These are phyloP conservation scores for Candida krabiensis DNA, from an alignment of 805 yeast genomes.

Conservation along the genomic window DNA sequence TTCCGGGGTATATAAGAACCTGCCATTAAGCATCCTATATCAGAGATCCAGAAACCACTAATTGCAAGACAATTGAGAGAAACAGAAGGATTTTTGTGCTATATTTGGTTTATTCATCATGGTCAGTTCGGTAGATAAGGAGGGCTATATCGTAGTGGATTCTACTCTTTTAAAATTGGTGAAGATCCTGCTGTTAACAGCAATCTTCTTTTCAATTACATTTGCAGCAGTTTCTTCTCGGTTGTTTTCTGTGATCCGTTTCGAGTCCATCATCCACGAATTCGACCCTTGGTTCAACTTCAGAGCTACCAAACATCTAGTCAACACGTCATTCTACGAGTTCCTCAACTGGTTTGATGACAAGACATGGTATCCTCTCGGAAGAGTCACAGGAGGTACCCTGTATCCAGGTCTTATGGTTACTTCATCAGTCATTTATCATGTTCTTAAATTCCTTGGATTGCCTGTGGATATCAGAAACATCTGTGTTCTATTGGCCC, in stretches of 20 bases:
- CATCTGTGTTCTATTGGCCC: slow-evolving; percentile 93
- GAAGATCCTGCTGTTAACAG: slow-evolving; percentile 52
- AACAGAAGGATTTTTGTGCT: too few species aligned
- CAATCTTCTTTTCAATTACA: slow-evolving; percentile 74
- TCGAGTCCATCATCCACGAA: slow-evolving; percentile 96
- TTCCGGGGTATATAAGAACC: too few species aligned
- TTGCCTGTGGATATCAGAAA: slow-evolving; percentile 93
- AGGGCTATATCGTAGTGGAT: slow-evolving; percentile 29
- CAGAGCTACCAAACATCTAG: slow-evolving; percentile 93
- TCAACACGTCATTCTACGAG: slow-evolving; percentile 78
- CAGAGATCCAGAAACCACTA: too few species aligned
- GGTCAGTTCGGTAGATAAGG: slow-evolving; percentile 20
- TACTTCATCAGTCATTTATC: slow-evolving; percentile 90
- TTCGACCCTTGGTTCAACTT: slow-evolving; percentile 97
- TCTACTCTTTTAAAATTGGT: slow-evolving; percentile 19
- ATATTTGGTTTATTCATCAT: slow-evolving; percentile 6
- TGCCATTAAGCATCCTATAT: too few species aligned
- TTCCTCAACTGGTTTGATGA: slow-evolving; percentile 98
- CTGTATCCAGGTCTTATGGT: slow-evolving; percentile 98
- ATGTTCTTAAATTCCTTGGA: slow-evolving; percentile 58
- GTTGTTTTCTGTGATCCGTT: slow-evolving; percentile 92
- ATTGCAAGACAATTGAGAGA: too few species aligned
- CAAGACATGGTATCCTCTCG: slow-evolving; percentile 98
- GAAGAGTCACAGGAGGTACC: slow-evolving; percentile 99
- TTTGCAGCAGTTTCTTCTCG: slow-evolving; percentile 93